Evolutionary conservation across 2,329 filamentous ascomycete genomes (phyloP).

Genomic region (Botrytis galanthina): DNA sequence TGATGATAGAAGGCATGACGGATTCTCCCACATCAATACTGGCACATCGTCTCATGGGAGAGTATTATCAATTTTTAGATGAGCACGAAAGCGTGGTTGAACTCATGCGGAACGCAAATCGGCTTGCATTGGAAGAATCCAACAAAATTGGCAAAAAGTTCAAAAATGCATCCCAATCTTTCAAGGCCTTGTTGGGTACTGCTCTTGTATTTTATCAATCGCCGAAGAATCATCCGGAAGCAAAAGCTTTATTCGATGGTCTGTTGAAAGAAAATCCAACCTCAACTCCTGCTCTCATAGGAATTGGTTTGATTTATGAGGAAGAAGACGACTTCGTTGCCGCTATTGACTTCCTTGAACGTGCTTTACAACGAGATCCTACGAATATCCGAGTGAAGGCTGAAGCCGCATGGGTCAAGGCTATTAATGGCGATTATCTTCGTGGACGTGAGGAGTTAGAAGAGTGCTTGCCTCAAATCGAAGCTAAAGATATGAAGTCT

Average conservation of each 20-base stretch:
- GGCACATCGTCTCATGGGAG: constrained; percentile 76
- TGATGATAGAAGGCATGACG: constrained; percentile 74
- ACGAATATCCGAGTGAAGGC: constrained; percentile 75
- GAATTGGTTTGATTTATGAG: constrained; percentile 86
- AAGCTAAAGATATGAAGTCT: constrained; percentile 57
- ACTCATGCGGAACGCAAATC: constrained; percentile 71
- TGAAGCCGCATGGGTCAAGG: constrained; percentile 90
- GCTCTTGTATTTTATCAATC: constrained; percentile 86
- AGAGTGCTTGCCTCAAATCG: constrained; percentile 63
- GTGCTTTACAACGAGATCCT: constrained; percentile 71
- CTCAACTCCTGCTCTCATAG: constrained; percentile 80
- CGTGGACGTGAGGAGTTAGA: constrained; percentile 68
- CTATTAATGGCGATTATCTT: constrained; percentile 73
- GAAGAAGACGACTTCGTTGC: constrained; percentile 86
- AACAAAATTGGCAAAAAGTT: constrained; percentile 68
- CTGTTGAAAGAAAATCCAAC: constrained; percentile 73
- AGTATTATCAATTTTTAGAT: constrained; percentile 81
- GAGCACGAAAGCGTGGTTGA: constrained; percentile 83
- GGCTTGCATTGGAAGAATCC: constrained; percentile 57
- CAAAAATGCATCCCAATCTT: constrained; percentile 67
- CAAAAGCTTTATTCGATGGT: constrained; percentile 78
- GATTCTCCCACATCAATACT: constrained; percentile 67
- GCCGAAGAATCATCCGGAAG: constrained; percentile 84
- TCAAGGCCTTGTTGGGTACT: constrained; percentile 79
- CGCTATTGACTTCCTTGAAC: constrained; percentile 75